phyloP scores from a whole-genome alignment of 2,329 filamentous ascomycete genomes.

The Aureobasidium sp. region DNA sequence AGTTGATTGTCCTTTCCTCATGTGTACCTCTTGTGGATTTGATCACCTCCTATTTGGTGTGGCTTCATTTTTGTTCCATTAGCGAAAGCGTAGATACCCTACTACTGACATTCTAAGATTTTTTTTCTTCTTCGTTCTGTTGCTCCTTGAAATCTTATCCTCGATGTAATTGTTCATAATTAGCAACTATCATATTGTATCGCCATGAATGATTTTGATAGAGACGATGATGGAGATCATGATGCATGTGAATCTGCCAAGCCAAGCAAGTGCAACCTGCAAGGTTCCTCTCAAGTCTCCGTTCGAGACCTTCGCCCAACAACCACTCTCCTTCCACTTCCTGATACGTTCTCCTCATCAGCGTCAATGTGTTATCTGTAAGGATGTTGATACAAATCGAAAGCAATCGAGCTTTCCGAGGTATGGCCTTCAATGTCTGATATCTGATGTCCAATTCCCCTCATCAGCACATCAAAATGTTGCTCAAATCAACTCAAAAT shows the following conservation, averaged over 20 bases:
- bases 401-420: too few species aligned
- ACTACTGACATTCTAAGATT: not conserved
- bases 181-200: too few species aligned
- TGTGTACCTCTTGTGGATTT: not conserved
- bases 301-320: not conserved
- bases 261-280: not conserved
- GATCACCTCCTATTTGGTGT: not conserved
- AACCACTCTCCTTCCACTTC: not conserved
- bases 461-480: too few species aligned
- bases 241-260: conserved; percentile 4
- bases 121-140: not conserved
- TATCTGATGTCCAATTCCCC: too few species aligned
- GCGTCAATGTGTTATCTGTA: too few species aligned
- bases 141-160: too few species aligned
- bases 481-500: too few species aligned
- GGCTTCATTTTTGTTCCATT: not conserved
- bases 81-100: conserved; percentile 2
- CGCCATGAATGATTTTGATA: not conserved
- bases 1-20: not conserved
- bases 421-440: too few species aligned
- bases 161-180: too few species aligned
- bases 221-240: not conserved
- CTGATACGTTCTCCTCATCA: too few species aligned
- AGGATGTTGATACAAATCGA: too few species aligned
- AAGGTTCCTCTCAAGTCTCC: not conserved